Evolutionary conservation across 2,329 filamentous ascomycete genomes (phyloP).

Genomic region (Westerdykella aurantiaca): DNA sequence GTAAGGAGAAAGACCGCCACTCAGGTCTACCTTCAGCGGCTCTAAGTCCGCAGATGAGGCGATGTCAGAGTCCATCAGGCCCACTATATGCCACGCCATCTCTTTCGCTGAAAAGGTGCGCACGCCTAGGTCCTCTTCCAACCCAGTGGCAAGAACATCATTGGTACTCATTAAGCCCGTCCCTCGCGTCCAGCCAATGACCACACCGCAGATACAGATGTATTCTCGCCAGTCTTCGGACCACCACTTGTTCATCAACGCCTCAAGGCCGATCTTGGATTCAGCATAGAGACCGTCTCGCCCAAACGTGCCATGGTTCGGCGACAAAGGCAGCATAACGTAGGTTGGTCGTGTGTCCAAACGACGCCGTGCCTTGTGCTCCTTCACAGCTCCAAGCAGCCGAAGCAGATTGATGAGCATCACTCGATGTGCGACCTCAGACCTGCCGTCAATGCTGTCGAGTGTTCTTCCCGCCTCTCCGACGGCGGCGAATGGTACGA

Average conservation of each 20-base stretch:
- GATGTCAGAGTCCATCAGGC: slow-evolving; percentile 24
- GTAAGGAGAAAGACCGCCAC: slow-evolving; percentile 14
- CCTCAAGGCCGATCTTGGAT: slow-evolving; percentile 40
- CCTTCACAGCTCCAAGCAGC: slow-evolving; percentile 61
- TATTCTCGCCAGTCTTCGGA: slow-evolving; percentile 38
- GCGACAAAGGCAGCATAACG: slow-evolving; percentile 41
- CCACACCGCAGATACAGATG: slow-evolving; percentile 37
- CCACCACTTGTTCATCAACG: slow-evolving; percentile 30
- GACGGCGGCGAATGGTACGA: slow-evolving; percentile 43
- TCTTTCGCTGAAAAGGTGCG: slow-evolving; percentile 39
- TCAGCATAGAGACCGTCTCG: slow-evolving; percentile 43
- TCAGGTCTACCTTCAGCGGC: slow-evolving; percentile 38
- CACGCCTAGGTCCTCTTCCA: slow-evolving; percentile 32
- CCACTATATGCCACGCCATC: slow-evolving; percentile 41
- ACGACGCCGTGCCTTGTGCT: slow-evolving; percentile 23
- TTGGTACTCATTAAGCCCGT: slow-evolving; percentile 43
- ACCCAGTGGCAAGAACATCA: slow-evolving; percentile 36
- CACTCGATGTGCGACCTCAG: slow-evolving; percentile 91
- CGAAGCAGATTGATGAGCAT: slow-evolving; percentile 97
- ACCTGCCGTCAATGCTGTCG: slow-evolving; percentile 30
- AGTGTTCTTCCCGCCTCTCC: slow-evolving; percentile 24
- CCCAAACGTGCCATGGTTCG: slow-evolving; percentile 43
- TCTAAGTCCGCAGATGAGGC: too few relatives aligned
- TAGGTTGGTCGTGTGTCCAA: slow-evolving; percentile 33
- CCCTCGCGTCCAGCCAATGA: slow-evolving; percentile 45